Base-by-base conservation (phyloP, 1,139 yeast genomes). In the Starmera stellimalicola region DNA sequence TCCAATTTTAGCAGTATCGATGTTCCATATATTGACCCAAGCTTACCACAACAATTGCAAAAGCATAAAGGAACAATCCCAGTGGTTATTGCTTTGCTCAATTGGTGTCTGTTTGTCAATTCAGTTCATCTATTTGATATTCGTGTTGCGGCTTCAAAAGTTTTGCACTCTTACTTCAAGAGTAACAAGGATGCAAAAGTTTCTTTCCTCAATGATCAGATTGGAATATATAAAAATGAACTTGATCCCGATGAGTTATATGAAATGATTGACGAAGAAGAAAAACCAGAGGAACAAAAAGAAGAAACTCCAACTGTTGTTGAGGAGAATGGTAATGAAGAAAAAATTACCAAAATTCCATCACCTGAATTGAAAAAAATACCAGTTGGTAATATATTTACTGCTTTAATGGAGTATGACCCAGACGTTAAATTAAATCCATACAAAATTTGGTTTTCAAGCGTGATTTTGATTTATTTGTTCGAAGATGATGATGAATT, bases 1-100 rank as follows among this genome's bases (percentile, higher is more conserved):
- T 60, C 61, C 17, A 74, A 74, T 41, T 79, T 91, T 48, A 68
- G 87, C 4, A 76, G 75, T 37, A 77, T 88, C 16, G 97, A 91
- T 53, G 95, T 91, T 6, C 98, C 98, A 0, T 84, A 78, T 50
- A 63, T 87, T 39, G 96, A 87, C 51, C 87, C 95, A 7, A 69
- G 84, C n/a, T 56, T 80, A 39, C 83, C 85, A 27, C 36, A 19
- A 27, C 46, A 34, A 30, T 30, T 44, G 2, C 51, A 48, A 27
- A 38, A 37, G 3, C 42, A 39, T 29, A 37, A 33, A n/a, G 44
- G 45, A n/a, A 30, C 42, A 2, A 49, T 61, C 8, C 93, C 96
- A 0, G 94, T 83, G 0, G 67, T 83, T 0, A 66, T 71, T 26
- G 87, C 94, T 0, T 62, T 91, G 33, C 54, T 88, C 26, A 79